phyloP scores from a whole-genome alignment of 2,329 filamentous ascomycete species.

The Botrytis sinoallii region DNA sequence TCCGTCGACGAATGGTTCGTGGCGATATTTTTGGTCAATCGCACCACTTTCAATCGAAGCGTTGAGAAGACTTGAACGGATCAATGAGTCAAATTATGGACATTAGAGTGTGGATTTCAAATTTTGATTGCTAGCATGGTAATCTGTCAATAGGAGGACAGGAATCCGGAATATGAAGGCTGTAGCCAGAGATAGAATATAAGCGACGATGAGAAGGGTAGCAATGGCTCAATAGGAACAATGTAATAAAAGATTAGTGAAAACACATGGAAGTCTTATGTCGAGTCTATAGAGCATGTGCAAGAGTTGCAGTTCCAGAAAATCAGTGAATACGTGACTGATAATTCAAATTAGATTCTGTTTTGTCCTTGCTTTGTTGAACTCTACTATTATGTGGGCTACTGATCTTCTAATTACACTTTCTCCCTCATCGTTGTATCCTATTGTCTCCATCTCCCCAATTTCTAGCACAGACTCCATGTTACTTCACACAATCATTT shows the following conservation, averaged over 20 bases:
- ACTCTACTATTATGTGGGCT: neutral
- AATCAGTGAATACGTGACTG: neutral
- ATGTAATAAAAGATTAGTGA: neutral
- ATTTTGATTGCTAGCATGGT: neutral
- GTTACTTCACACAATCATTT: no score
- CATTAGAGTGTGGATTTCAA: neutral
- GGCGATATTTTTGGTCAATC: neutral
- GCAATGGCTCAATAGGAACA: neutral
- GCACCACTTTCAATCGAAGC: fast-evolving
- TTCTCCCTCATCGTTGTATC: no score
- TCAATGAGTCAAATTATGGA: neutral
- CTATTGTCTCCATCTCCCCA: no score
- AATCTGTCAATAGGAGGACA: neutral
- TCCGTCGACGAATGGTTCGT: fast-evolving
- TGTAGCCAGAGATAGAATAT: neutral
- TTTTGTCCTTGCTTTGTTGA: neutral
- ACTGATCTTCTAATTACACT: neutral
- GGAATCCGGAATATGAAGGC: neutral
- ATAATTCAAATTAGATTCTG: neutral
- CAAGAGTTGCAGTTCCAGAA: neutral
- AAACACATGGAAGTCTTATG: neutral
- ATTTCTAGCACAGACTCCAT: no score
- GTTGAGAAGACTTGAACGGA: neutral
- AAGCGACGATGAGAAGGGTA: neutral
- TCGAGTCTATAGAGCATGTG: neutral